Base-by-base conservation (phyloP, 2,329 filamentous ascomycete species). In the Myriosclerotinia scirpicola region DNA sequence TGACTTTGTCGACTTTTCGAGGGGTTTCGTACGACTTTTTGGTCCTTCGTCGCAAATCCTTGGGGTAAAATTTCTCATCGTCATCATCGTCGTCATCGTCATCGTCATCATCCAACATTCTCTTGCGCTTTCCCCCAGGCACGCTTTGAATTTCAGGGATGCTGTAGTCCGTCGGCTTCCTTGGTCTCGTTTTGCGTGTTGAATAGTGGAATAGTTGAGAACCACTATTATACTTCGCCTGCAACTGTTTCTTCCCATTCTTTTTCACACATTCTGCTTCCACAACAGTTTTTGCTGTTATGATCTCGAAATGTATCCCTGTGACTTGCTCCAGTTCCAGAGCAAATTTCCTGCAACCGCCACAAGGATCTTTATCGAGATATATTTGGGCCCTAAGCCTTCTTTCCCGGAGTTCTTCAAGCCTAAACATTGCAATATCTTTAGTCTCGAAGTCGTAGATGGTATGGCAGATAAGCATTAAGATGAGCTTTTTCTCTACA, bases 401-500 rank as follows among this genome's bases (percentile, higher is more conserved):
- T 3, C 22, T 2, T 12, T 48, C 36, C 53, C 63, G n/a, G 9
- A 65, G 44, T n/a, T 65, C 63, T 5, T 58, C 20, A 1, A 65
- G 26, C 36, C 44, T 50, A 34, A 26, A 30, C 54, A 48, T 56
- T 14, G 54, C 53, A 17, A 65, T 48, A 15, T 56, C 52, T 20
- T 54, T 54, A 22, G 52, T 60, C 20, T 61, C 30, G 5, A 36
- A 14, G 22, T 65, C 63, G 26, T 58, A 59, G 12, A 65, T 58
- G 11, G 38, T 9, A 15, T 59, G 40, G 34, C 40, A 42, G 22
- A 59, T 26, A 2, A 58, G 42, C 38, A 38, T 56, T 14, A 65
- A 38, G 20, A 58, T 58, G 20, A 65, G 63, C 54, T 65, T 56
- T 20, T 65, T 65, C 44, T 65, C 54, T 12, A 65, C 63, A 7